Conservation (phyloP, 2,329 filamentous ascomycete species). For the Thelonectria discophora region DNA sequence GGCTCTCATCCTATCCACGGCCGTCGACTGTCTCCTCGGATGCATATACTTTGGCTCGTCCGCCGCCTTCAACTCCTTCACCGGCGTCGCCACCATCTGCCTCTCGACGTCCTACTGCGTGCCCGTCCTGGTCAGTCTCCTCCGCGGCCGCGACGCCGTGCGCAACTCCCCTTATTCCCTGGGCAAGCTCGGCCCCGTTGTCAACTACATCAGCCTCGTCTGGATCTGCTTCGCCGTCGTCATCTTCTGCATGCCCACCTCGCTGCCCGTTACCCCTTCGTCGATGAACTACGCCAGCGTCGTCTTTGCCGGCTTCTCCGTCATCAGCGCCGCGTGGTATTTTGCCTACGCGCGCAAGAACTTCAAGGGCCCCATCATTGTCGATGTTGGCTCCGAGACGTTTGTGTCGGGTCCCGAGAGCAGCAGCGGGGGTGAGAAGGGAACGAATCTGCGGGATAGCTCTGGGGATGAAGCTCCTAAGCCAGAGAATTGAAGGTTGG, state of each 20-base stretch:
- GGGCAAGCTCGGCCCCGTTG: conserved; percentile 71
- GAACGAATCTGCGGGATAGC: conserved; percentile 18
- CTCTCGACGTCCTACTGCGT: conserved; percentile 78
- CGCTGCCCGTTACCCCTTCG: conserved; percentile 62
- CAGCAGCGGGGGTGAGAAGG: conserved; percentile 24
- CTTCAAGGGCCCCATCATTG: conserved; percentile 63
- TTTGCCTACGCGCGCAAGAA: conserved; percentile 68
- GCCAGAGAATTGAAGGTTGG: conserved; percentile 3
- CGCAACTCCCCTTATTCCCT: conserved; percentile 72
- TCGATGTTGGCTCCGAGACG: conserved; percentile 27
- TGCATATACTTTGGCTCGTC: conserved; percentile 81
- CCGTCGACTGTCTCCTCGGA: conserved; percentile 74
- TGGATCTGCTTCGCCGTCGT: conserved; percentile 78
- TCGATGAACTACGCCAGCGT: conserved; percentile 73
- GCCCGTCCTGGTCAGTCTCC: conserved; percentile 74
- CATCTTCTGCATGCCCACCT: conserved; percentile 78
- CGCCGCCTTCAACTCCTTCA: conserved; percentile 81
- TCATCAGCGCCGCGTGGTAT: conserved; percentile 69
- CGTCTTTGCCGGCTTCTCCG: conserved; percentile 69
- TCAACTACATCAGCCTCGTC: conserved; percentile 71
- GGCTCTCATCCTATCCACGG: conserved; percentile 72
- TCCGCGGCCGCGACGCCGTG: conserved; percentile 72
- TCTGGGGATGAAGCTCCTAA: conserved; percentile 29
- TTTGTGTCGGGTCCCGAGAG: conserved; percentile 15
- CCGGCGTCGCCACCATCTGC: conserved; percentile 81